A percentile compares a stretch with the other conserved stretches of the same genome.
phyloP scores from a whole-genome alignment of 2,329 filamentous ascomycete species.

The Clonostachys solani region DNA sequence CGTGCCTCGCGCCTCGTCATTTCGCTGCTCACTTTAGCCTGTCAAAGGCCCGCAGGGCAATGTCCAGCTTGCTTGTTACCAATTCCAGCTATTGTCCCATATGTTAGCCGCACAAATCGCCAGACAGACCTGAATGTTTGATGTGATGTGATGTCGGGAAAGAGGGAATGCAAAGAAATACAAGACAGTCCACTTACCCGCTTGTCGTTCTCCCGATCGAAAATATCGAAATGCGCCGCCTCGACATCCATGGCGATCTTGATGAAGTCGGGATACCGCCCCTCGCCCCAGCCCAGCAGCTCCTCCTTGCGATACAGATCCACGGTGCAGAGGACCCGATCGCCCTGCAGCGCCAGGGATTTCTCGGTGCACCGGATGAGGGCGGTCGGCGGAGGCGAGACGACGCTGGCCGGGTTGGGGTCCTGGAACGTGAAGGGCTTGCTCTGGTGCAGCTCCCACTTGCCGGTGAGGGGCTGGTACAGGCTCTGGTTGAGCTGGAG shows the following conservation, averaged over 20 bases:
- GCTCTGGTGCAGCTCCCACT: slow-evolving; percentile 8
- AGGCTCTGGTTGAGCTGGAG: slow-evolving; percentile 9
- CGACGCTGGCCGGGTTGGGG: slow-evolving; percentile 1
- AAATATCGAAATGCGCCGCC: slow-evolving; percentile 17
- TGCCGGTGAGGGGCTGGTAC: slow-evolving; percentile 10
- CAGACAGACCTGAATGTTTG: too few species aligned
- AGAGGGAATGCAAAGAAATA: too few species aligned
- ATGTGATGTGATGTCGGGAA: too few species aligned
- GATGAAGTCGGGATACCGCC: slow-evolving; percentile 17
- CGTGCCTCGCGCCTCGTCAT: too few species aligned
- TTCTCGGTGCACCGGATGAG: slow-evolving; percentile 12
- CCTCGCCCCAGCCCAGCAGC: slow-evolving; percentile 18
- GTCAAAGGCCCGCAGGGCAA: too few species aligned
- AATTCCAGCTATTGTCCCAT: too few species aligned
- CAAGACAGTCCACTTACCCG: not conserved
- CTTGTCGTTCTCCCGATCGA: slow-evolving; percentile 9
- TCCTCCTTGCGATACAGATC: slow-evolving; percentile 16
- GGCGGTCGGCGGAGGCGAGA: slow-evolving; percentile 13
- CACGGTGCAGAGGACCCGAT: slow-evolving; percentile 9
- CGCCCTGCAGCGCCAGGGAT: slow-evolving; percentile 3
- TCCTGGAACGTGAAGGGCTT: slow-evolving; percentile 2
- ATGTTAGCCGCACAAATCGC: too few species aligned
- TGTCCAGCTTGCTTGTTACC: too few species aligned
- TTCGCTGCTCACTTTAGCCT: too few species aligned
- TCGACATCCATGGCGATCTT: slow-evolving; percentile 17